Base-by-base conservation (phyloP, 108 stramenopile species). In the Cyclotella sp. region DNA sequence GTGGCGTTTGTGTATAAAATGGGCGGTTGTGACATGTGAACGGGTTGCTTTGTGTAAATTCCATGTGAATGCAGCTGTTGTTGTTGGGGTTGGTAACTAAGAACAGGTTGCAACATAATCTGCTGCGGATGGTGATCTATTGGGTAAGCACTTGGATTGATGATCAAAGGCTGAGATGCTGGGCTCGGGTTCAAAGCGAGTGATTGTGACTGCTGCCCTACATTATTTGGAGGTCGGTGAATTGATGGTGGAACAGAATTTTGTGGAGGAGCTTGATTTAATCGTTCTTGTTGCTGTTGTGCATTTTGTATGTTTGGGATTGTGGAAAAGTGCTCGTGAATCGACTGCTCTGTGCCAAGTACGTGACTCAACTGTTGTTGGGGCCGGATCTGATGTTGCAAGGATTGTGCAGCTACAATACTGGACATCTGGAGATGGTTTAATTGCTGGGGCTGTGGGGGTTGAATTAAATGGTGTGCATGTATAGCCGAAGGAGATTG, bases 1-100 rank as follows among this genome's bases (percentile, higher is more conserved):
- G 58, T 42, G 13, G 30, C 18, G 15, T 52, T 59, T 41, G 66
- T 24, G 16, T 58, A 54, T 19, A 80, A 28, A 19, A 73, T 67
- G 21, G 79, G 72, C 24, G 72, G 39, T 66, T 80, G 79, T 27
- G 73, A 29, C 66, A 73, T 73, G 61, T 66, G 45, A 40, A 61
- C 29, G 9, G 72, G 72, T 55, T 74, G 73, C 45, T 74, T 51
- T 3, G 30, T 41, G 61, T 40, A 62, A 3, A 40, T 26, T 16
- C 40, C 39, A 5, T 62, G 52, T 45, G 49, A 19, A 53, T 52
- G 68, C 19, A 41, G 6, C 34, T 5, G 26, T 41, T 52, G 47
- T 74, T 74, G 63, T 18, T 29, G 61, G 3, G 29, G 40, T 22
- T 39, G 54, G 9, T 59, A 27, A 72, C 60, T 45, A n/a, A 45